Base-by-base conservation (phyloP, 306 rosid genomes). In the Citrullus amarus region DNA sequence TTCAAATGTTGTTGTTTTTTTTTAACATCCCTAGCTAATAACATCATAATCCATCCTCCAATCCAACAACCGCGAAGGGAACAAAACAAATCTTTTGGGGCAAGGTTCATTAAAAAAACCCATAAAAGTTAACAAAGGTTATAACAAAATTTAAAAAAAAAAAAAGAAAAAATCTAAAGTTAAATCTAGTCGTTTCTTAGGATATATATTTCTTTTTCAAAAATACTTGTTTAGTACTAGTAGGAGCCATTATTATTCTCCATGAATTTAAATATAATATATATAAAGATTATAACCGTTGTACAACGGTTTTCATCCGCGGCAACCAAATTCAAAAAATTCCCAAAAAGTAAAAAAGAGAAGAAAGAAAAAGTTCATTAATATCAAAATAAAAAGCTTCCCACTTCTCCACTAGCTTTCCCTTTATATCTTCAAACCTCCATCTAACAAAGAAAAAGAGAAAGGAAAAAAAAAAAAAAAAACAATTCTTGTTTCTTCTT, bases 261-360 rank as follows among this genome's bases (percentile, higher is more conserved):
- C 58, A 54, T 9, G 20, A 54, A 54, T 54, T 16, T 16, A 54
- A 43, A 44, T 44, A 44, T 44, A 16, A 20, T 58, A 22, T 58
- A 57, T 22, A 10, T 3, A 3, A n/a, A 57, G 10, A 8, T 22
- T 44, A 67, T 78, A 87, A 80, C 96, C 98, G 98, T 90, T 92
- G 79, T 17, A 8, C 92, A 92, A 90, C 97, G 96, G 95, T 84
- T 83, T 82, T 62, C 82, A 79, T 80, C 79, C 89, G 96, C 95
- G 95, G 95, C 83, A 85, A 86, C 82, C 76, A 82, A 85, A 86
- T 90, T 94, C 96, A 88, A 93, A 85, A 20, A 20, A 57, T 78
- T 71, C 16, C 2, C 60, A 84, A 84, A 87, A 80, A 80, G n/a
- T 46, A 75, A 18, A 48, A 82, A 50, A 22, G 70, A 55, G 13